Percentiles rank a stretch among this genome's conserved stretches.
Conservation (phyloP, 805 yeast genomes). For the Saccharomycopsis vini region DNA sequence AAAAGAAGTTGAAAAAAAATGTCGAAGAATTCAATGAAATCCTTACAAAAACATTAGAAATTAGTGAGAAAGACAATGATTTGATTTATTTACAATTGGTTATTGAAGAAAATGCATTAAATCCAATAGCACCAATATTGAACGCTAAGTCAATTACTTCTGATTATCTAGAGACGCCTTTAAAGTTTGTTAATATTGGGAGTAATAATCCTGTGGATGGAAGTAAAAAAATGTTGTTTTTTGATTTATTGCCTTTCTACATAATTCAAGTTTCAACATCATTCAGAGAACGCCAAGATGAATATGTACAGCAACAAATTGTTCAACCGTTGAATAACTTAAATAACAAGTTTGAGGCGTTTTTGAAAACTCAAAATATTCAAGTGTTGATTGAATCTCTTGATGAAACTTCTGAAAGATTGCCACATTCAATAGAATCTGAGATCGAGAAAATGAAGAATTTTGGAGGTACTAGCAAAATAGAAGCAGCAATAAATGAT, state of each 20-base stretch:
- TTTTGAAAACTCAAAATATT: slow-evolving; percentile 40
- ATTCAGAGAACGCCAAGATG: slow-evolving; percentile 55
- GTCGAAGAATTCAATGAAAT: slow-evolving; percentile 39
- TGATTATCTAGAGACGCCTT: slow-evolving; percentile 28
- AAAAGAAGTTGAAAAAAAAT: slow-evolving; percentile 40
- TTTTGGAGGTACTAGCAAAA: slow-evolving; percentile 40
- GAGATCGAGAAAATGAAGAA: slow-evolving; percentile 46
- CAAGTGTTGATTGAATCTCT: slow-evolving; percentile 58
- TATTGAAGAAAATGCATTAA: slow-evolving; percentile 36
- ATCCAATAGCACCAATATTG: slow-evolving; percentile 38
- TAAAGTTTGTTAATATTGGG: slow-evolving; percentile 5
- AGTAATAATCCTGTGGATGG: background rate
- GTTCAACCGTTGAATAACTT: slow-evolving; percentile 41
- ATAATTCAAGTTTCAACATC: slow-evolving; percentile 61
- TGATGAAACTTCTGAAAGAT: slow-evolving; percentile 40
- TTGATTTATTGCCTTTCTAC: slow-evolving; percentile 55
- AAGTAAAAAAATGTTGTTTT: slow-evolving; percentile 33
- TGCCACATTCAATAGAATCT: slow-evolving; percentile 50
- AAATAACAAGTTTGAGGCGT: slow-evolving; percentile 34
- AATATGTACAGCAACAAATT: slow-evolving; percentile 38
- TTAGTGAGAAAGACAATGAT: slow-evolving; percentile 73
- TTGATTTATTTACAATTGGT: slow-evolving; percentile 63
- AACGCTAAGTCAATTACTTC: slow-evolving; percentile 46
- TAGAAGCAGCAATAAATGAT: slow-evolving; percentile 37
- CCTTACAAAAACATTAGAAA: slow-evolving; percentile 36